Base-by-base conservation (phyloP, 768 basidiomycete species). In the Naganishia onofrii region DNA sequence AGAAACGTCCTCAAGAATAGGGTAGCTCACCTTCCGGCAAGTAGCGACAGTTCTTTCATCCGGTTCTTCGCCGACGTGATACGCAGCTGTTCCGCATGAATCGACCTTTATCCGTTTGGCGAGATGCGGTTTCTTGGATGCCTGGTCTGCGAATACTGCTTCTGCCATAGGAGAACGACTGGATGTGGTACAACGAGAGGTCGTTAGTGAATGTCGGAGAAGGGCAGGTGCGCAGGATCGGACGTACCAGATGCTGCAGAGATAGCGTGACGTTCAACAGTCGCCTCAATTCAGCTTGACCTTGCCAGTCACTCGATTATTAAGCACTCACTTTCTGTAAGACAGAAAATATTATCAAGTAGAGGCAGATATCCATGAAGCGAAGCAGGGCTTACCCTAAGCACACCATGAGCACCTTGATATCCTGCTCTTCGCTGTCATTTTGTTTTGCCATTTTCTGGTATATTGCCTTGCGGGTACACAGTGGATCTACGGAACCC, bases 141-240 rank as follows among this genome's bases (percentile, higher is more conserved):
- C 67, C 32, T 75, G 85, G 66, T 91, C 84, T 70, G 82, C 84
- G 34, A 94, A 84, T 28, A 94, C 90, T 1, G 92, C 93, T 82
- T 93, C 91, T 34, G 92, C 93, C 87, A 95, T 91, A 0, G 93
- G 92, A 28, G 91, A 92, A 38, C 93, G 88, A 77, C 92, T 80
- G 65, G 9, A 2, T 29, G n/a, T 7, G 12, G 48, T 26, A 23
- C 13, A 38, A 26, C 0, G 23, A 55, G 28, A 51, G 56, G 15
- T n/a, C 44, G 38, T n/a, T 63, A 55, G 48, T 57, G n/a, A 32
- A 17, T 28, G 29, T 48, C 32, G 21, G 29, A 26, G 32, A 48
- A 51, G n/a, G 65, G 1, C 44, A 12, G 52, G 28, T 36, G 31
- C 34, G 34, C 6, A 55, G 26, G 34, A 15, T 9, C 26, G 44